Evolutionary conservation across 2,329 filamentous ascomycete species (phyloP).

Genomic region (Talaromyces sp.): DNA sequence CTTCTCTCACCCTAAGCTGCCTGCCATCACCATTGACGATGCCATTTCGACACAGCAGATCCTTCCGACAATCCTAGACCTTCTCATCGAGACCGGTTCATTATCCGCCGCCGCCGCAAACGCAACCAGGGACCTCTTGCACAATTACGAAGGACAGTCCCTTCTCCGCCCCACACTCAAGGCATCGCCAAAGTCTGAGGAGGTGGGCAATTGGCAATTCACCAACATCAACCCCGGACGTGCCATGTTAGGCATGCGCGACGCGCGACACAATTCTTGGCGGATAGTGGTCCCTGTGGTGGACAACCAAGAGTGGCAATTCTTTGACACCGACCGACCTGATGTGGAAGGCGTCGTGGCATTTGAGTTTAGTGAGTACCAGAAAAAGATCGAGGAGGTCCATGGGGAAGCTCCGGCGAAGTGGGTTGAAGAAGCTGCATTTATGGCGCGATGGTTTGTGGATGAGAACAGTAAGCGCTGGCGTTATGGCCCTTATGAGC

Average conservation of each 20-base stretch:
- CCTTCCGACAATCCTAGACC: conserved; percentile 25
- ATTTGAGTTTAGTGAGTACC: conserved; percentile 5
- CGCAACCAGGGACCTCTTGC: conserved; percentile 20
- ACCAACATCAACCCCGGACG: conserved; percentile 31
- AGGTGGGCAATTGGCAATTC: conserved; percentile 23
- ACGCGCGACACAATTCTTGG: conserved; percentile 21
- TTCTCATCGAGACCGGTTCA: conserved; percentile 25
- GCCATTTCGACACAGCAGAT: conserved; percentile 27
- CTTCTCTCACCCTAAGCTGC: conserved; percentile 26
- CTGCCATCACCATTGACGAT: conserved; percentile 21
- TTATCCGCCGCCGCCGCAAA: conserved; percentile 17
- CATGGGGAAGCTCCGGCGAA: background rate
- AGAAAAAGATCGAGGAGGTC: background rate
- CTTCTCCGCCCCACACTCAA: conserved; percentile 22
- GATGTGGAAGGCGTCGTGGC: background rate
- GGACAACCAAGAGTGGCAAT: conserved; percentile 28
- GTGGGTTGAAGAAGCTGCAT: conserved; percentile 5
- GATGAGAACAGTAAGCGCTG: conserved; percentile 6
- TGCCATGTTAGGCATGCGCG: conserved; percentile 25
- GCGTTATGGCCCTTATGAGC: conserved; percentile 4
- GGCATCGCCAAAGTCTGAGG: conserved; percentile 14
- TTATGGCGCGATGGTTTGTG: conserved; percentile 5
- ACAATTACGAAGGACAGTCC: conserved; percentile 29
- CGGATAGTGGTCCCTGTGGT: conserved; percentile 26
- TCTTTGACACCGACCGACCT: conserved; percentile 19